Conservation (phyloP, 805 yeast species). For the Schwanniomyces pseudopolymorphus region DNA sequence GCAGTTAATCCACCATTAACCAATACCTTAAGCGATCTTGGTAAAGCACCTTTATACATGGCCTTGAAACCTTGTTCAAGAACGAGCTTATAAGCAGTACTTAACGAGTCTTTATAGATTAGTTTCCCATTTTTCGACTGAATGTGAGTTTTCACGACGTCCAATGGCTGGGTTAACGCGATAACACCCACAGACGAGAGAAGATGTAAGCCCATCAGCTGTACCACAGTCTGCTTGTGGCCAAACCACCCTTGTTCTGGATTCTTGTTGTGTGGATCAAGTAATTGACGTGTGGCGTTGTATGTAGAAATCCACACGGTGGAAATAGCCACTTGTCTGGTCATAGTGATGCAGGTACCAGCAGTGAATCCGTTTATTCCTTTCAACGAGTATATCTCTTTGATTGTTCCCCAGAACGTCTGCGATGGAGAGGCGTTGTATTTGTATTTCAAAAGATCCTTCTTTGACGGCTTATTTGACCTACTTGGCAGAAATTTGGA, state of each 20-base stretch:
- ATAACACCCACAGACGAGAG: conserved; percentile 73
- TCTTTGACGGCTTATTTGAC: conserved; percentile 6
- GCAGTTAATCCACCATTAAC: conserved; percentile 45
- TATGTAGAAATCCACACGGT: conserved; percentile 83
- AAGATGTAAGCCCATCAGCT: conserved; percentile 52
- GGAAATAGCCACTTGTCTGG: conserved; percentile 77
- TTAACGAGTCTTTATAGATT: conserved; percentile 60
- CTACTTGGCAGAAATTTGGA: neutral
- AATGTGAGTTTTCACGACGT: conserved; percentile 82
- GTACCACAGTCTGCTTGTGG: conserved; percentile 38
- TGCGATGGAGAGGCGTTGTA: conserved; percentile 56
- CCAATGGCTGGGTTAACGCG: conserved; percentile 82
- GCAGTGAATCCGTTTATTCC: conserved; percentile 79
- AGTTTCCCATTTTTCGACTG: conserved; percentile 70
- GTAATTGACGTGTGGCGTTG: conserved; percentile 69
- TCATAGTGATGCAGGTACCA: conserved; percentile 79
- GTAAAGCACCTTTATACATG: conserved; percentile 37
- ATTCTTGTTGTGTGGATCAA: conserved; percentile 49
- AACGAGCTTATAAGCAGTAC: conserved; percentile 37
- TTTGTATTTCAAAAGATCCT: conserved; percentile 20
- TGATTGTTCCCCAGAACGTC: conserved; percentile 51
- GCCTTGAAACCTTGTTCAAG: conserved; percentile 30
- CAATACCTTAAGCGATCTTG: conserved; percentile 39
- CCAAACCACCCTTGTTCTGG: conserved; percentile 43
- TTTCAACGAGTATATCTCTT: conserved; percentile 67